A percentile compares a stretch with the other conserved stretches of the same genome.
Evolutionary conservation across 2,329 filamentous ascomycete genomes (phyloP).

Genomic region (Aspergillus vadensis): DNA sequence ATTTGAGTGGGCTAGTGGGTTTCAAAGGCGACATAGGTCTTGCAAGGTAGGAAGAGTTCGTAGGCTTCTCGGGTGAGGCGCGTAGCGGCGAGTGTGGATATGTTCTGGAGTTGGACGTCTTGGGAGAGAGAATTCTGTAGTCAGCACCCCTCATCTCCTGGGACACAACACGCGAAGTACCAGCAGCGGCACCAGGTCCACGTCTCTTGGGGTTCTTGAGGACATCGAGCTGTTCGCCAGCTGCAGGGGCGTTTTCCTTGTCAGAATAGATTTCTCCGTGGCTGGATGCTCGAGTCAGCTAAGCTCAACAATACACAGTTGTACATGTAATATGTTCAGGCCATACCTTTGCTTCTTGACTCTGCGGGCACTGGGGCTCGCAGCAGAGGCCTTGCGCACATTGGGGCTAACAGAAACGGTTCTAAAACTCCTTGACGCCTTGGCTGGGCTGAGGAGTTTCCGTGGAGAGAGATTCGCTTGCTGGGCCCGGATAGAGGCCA

Average conservation of each 20-base stretch:
- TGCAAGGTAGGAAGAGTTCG: constrained; percentile 59
- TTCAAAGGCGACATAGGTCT: constrained; percentile 67
- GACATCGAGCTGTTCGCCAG: constrained; percentile 45
- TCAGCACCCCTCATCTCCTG: constrained; percentile 49
- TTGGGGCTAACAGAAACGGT: constrained; percentile 33
- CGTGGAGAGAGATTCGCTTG: constrained; percentile 33
- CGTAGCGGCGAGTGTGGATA: constrained; percentile 59
- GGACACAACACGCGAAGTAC: constrained; percentile 44
- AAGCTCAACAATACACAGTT: neutral
- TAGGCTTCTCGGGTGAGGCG: constrained; percentile 44
- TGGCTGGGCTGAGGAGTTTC: constrained; percentile 34
- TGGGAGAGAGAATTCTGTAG: constrained; percentile 73
- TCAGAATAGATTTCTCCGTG: constrained; percentile 65
- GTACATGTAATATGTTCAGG: neutral
- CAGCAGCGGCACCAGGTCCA: constrained; percentile 43
- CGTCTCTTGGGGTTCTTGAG: constrained; percentile 72
- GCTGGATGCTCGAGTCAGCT: constrained; percentile 47
- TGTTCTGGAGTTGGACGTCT: constrained; percentile 76
- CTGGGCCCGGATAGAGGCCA: constrained; percentile 26
- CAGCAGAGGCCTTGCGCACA: constrained; percentile 30
- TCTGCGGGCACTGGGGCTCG: constrained; percentile 32
- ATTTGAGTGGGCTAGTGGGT: constrained; percentile 45
- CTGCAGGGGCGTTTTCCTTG: constrained; percentile 69
- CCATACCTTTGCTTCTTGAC: constrained; percentile 37
- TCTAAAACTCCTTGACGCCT: constrained; percentile 31